These are phyloP conservation scores for Maudiozyma saulgeensis DNA, from an alignment of 805 yeast genomes.

Conservation along the genomic window DNA sequence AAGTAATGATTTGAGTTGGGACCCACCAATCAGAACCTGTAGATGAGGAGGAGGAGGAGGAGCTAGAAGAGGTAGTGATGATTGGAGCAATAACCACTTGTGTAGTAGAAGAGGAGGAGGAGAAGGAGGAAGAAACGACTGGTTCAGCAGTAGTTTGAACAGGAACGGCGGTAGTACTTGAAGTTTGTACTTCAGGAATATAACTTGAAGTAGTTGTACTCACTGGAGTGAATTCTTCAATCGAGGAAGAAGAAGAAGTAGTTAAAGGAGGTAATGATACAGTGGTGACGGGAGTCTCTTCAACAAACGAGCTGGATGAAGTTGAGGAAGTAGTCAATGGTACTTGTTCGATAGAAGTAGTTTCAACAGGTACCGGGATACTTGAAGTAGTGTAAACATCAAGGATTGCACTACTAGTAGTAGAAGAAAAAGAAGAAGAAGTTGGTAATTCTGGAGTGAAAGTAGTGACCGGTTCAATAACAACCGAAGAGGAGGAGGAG, in stretches of 20 bases:
- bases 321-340: neutral
- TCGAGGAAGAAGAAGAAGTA: constrained; percentile 1
- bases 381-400: neutral
- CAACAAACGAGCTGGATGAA: neutral
- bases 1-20: constrained; percentile 36
- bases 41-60: neutral
- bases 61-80: neutral
- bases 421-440: neutral
- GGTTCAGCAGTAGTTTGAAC: neutral
- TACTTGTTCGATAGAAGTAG: neutral
- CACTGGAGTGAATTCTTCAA: neutral
- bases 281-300: neutral
- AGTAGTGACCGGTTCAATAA: neutral
- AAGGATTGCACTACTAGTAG: neutral
- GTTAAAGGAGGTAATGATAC: neutral
- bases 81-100: neutral
- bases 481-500: no score
- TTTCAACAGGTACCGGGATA: neutral
- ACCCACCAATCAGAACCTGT: constrained; percentile 28
- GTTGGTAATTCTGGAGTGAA: neutral
- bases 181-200: neutral
- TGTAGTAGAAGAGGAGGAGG: neutral
- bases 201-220: neutral
- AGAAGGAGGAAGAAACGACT: neutral
- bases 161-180: no score